Conservation (phyloP, 495 filamentous ascomycete species). For the Stereocaulon alpinum region DNA sequence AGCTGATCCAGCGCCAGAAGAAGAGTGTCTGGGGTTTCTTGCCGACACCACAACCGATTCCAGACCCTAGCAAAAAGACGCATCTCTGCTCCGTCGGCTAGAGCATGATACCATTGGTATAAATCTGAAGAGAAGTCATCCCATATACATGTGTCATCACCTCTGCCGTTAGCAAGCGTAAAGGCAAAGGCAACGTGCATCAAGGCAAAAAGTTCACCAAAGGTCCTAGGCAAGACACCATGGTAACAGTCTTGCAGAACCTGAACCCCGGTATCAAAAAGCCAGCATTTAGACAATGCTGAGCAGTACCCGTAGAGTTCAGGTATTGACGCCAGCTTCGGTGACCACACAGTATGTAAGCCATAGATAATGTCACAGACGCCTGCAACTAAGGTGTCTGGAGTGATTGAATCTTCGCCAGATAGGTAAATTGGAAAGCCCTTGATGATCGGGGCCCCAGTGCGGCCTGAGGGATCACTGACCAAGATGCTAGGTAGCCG, state of each 20-base stretch:
- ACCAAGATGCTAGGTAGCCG: not conserved
- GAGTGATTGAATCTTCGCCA: not conserved
- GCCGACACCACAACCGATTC: not conserved
- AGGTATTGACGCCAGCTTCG: not conserved
- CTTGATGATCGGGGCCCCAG: not conserved
- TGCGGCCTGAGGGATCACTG: not conserved
- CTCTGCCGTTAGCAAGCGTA: not conserved
- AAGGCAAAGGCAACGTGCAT: constrained; percentile 1
- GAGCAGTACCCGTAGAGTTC: not conserved
- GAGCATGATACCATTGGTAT: not conserved
- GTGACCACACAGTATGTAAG: not conserved
- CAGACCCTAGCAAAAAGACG: not conserved
- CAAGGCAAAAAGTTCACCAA: constrained; percentile 4
- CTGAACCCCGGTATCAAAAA: not conserved
- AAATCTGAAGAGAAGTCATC: not conserved
- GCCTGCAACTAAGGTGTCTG: not conserved
- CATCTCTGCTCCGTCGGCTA: not conserved
- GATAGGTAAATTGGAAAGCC: not conserved
- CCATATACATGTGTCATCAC: not conserved
- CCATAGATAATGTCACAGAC: not conserved
- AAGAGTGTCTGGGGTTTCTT: too few species aligned
- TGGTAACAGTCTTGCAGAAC: not conserved
- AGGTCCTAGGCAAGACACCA: not conserved
- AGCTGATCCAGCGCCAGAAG: too few species aligned
- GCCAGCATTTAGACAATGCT: not conserved